Base-by-base conservation (phyloP, 306 rosid species). In the Cicer yamashitae region DNA sequence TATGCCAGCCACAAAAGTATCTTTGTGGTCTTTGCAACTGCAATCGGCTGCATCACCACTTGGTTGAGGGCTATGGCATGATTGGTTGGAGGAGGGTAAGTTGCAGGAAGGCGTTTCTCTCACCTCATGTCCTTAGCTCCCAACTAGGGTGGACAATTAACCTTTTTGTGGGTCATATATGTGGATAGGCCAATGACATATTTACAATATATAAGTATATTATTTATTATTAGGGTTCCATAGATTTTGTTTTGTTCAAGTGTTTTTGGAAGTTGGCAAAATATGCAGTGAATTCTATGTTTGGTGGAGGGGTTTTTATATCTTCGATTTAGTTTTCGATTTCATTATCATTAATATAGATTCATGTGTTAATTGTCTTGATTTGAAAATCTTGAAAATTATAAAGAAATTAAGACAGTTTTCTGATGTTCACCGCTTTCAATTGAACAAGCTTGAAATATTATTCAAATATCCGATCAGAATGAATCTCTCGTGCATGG, bases 221-320 rank as follows among this genome's bases (percentile, higher is more conserved):
- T 62, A 34, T 12, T 38, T 54, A 11, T 22, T 53, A 65, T 22
- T 43, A 65, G 46, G 43, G 57, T 65, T 39, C 11, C 30, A 37
- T 73, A 30, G 69, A 10, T 73, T 56, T 73, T 59, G 30, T 40
- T 46, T 58, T 73, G 37, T 54, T 71, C 13, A 13, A 22, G 38
- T 14, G 60, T 25, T 10, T 68, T 60, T 62, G 25, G 41, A 74
- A 30, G 70, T 48, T 61, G 14, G 30, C 3, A 1, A 46, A 18
- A 43, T 48, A 71, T 11, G 39, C 20, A 43, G 1, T 68, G 30
- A 17, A 30, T 50, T 78, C 14, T 18, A 13, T 60, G n/a, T 70
- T 60, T 40, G 50, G 14, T 22, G 50, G 9, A 8, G 37, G 18
- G 69, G 7, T 14, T 39, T 43, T 64, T 41, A 6, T 15, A 64